These are phyloP conservation scores for Wickerhamiella galacta DNA, from an alignment of 805 yeast species.

Conservation along the genomic window DNA sequence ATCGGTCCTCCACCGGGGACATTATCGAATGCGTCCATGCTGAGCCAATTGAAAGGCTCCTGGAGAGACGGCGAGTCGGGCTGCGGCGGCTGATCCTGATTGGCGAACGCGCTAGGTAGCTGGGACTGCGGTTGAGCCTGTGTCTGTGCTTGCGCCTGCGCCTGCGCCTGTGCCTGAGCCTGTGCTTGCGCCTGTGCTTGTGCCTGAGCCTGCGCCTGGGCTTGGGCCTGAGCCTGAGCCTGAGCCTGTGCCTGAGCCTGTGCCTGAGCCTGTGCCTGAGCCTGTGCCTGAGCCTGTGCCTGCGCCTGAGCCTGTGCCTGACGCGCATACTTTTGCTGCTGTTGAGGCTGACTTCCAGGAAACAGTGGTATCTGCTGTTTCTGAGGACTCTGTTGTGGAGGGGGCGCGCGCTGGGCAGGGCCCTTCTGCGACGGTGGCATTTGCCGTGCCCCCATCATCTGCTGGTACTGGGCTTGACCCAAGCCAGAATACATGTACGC, in stretches of 20 bases:
- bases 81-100: not conserved
- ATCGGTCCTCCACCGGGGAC: slow-evolving; percentile 3
- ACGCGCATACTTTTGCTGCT: slow-evolving; percentile 1
- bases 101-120: not conserved
- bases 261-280: slow-evolving; percentile 1
- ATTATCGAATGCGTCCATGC: slow-evolving; percentile 10
- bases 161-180: slow-evolving; percentile 1
- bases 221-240: slow-evolving; percentile 2
- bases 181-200: not conserved
- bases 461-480: not conserved
- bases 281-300: slow-evolving; percentile 3
- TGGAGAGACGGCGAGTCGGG: not conserved
- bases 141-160: too few species aligned
- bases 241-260: slow-evolving; percentile 3
- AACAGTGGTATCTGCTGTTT: slow-evolving; percentile 1
- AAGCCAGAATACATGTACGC: not conserved
- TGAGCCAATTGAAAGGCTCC: slow-evolving; percentile 11
- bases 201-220: slow-evolving; percentile 4
- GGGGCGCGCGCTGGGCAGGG: slow-evolving; percentile 3
- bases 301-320: slow-evolving; percentile 4
- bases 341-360: slow-evolving; percentile 1
- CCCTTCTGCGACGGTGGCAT: not conserved
- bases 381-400: slow-evolving; percentile 2
- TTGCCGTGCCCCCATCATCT: not conserved
- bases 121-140: not conserved